Base-by-base conservation (phyloP, 2,329 filamentous ascomycete species). In the Colletotrichum ledebouriae region DNA sequence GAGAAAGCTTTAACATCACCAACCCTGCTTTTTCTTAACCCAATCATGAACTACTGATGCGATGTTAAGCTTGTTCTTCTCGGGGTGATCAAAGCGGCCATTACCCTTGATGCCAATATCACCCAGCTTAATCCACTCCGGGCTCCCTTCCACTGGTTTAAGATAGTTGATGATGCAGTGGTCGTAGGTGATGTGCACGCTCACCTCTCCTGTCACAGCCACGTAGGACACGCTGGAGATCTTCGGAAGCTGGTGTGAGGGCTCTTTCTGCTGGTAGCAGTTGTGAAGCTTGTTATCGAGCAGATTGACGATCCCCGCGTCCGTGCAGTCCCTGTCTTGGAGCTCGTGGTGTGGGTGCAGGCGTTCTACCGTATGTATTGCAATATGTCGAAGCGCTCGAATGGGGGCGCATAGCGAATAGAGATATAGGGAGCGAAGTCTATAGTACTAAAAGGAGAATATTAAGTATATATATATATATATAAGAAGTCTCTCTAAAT, bases 161-260 rank as follows among this genome's bases (percentile, higher is more conserved):
- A 87, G 71, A 71, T 82, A 87, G 42, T 76, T 73, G n/a, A 85
- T 81, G 2, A 82, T 86, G 70, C 84, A 87, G 71, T 85, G 81
- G 67, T 88, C 86, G 71, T 87, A 87, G 20, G 79, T 77, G 13
- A 80, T 78, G 75, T 87, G 85, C 53, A 82, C 85, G 33, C 81
- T 83, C 9, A 85, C 83, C 71, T 87, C 83, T 12, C 78, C 77
- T 0, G 83, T 86, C 22, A 85, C 74, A 15, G 85, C 74, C 13
- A 87, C 74, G 6, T 83, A 79, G 0, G 83, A 84, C 9, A 86
- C 78, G 17, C 77, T 76, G 5, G 72, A 73, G 12, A 88, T 73
- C 63, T 86, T 85, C 2, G 73, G 75, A 59, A 88, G 72, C 71
- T 78, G 75, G 61, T 79, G 79, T 9, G 72, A 75, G 3, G 76